Conservation (phyloP, 305 asterid genomes). For the Andrographis paniculata region DNA sequence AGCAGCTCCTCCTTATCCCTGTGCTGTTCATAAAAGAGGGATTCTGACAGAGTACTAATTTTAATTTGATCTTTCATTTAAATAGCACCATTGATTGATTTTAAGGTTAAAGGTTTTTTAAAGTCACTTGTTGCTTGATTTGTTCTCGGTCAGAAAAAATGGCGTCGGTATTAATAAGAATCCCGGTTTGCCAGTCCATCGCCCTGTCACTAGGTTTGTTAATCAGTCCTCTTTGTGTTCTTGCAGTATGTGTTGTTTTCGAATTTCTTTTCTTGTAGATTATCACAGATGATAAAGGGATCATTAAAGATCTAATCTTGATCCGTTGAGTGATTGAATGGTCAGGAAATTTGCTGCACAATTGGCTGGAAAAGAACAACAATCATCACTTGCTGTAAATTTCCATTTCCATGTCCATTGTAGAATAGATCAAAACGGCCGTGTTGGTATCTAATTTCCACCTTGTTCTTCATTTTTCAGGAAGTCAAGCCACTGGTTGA, state of each 20-base stretch:
- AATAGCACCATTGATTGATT: background rate
- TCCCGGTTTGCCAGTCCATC: conserved; percentile 42
- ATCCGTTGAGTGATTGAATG: background rate
- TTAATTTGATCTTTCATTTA: background rate
- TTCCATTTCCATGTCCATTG: too few relatives aligned
- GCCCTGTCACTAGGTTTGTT: conserved; percentile 81
- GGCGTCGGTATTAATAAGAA: conserved; percentile 30
- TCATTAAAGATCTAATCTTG: too few relatives aligned
- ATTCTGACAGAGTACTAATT: conserved; percentile 43
- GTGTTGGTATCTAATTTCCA: background rate
- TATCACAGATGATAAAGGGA: too few relatives aligned
- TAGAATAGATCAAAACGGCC: too few relatives aligned
- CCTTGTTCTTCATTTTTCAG: conserved; percentile 16
- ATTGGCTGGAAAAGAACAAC: conserved; percentile 32
- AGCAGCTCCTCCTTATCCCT: conserved; percentile 38
- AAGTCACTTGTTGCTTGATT: background rate
- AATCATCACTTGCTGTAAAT: conserved; percentile 26
- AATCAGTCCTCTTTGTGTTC: conserved; percentile 9
- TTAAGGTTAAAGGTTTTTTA: background rate
- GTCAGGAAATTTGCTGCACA: conserved; percentile 46
- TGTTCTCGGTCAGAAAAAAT: conserved; percentile 38
- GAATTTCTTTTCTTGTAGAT: background rate
- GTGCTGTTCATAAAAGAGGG: conserved; percentile 57
- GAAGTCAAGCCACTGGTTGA: conserved; percentile 28
- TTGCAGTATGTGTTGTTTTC: background rate